These are phyloP conservation scores for Apostasia ramifera DNA, from an alignment of 106 monocot genomes.

Conservation along the genomic window DNA sequence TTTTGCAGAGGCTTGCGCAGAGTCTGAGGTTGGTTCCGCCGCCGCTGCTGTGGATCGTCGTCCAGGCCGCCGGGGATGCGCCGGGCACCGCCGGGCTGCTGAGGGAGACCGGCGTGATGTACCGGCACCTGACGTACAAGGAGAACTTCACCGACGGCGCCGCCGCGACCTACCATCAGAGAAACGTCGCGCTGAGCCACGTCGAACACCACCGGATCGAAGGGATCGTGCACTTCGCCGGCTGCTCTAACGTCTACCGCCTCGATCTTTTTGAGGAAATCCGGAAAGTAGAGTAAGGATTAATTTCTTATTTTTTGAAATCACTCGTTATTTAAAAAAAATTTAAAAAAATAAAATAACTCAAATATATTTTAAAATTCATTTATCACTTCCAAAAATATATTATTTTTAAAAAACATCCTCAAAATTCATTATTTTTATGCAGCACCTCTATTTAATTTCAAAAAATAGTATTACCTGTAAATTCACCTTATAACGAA, in stretches of 20 bases:
- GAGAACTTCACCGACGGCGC: slow-evolving; percentile 24
- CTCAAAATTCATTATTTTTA: no score
- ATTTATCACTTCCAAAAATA: no score
- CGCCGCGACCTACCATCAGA: slow-evolving; percentile 41
- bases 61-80: slow-evolving; percentile 21
- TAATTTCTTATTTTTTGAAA: neutral
- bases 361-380: no score
- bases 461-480: no score
- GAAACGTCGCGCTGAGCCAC: slow-evolving; percentile 51
- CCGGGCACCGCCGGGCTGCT: slow-evolving; percentile 21
- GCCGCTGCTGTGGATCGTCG: slow-evolving; percentile 59
- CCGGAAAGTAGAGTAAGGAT: slow-evolving; percentile 43
- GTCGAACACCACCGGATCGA: slow-evolving; percentile 51
- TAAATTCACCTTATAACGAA: no score
- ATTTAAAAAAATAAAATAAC: no score
- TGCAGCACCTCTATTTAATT: no score
- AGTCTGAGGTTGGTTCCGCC: slow-evolving; percentile 41
- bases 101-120: slow-evolving; percentile 53
- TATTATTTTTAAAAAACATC: no score
- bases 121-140: slow-evolving; percentile 35
- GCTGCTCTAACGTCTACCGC: slow-evolving; percentile 44
- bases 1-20: slow-evolving; percentile 22
- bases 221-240: slow-evolving; percentile 67
- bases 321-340: no score
- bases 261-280: slow-evolving; percentile 53